Base-by-base conservation (phyloP, 345 rosid species). In the Pseudoturritis turrita region DNA sequence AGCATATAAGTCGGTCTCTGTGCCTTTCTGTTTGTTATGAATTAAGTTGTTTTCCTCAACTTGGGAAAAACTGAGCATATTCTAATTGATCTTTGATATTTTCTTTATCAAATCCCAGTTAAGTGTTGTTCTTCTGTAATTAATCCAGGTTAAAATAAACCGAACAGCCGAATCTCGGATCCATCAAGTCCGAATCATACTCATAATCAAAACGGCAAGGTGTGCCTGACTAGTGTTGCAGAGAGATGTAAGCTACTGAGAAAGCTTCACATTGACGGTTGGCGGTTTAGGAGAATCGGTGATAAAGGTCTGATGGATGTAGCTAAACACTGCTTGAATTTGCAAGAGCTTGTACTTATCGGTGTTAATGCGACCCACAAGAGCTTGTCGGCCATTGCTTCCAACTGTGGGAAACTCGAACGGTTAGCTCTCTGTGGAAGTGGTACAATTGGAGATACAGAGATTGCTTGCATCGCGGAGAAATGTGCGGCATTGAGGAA, bases 241-340 rank as follows among this genome's bases (percentile, higher is more conserved):
- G 81, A 83, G 85, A 79, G 81, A 26, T 92, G 98, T 44, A 82
- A 57, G 77, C 57, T 66, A 10, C 68, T 92, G 50, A 88, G 86
- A 80, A 88, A 92, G 87, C 88, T 92, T 72, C 96, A 86, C 57
- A 71, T 92, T 49, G 96, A 92, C 71, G 96, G 93, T 57, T 84
- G 89, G 91, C 87, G 89, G 62, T 85, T 82, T 21, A 82, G 85
- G 61, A 84, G 83, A 75, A 86, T 92, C 1, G 91, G 89, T 7
- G 96, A 92, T 9, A 88, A 82, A 53, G 91, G 96, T 37, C 80
- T 92, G 57, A 77, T 86, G 23, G 87, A 87, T 36, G 81, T 92
- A 21, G 88, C 93, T 47, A 83, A 76, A 28, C 84, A 87, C 10
- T 87, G 93, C 10, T 67, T 68, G 28, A 78, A 81, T 71, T 61